Conservation (phyloP, 73 alveolate species). For the Symbiodinium natans region DNA sequence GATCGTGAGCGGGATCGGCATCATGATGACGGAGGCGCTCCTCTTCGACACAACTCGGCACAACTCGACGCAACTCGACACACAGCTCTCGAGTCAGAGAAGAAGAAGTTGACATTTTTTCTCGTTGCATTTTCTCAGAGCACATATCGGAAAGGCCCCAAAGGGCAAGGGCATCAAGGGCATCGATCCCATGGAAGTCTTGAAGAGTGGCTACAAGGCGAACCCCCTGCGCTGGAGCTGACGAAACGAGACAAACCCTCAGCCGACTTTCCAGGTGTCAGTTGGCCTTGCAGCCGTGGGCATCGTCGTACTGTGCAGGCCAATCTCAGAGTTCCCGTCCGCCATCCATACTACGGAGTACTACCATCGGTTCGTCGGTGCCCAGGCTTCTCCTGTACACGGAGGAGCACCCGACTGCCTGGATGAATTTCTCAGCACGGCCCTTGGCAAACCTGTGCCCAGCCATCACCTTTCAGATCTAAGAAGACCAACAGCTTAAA, state of each 20-base stretch:
- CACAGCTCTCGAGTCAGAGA: too few species aligned
- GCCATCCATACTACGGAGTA: too few species aligned
- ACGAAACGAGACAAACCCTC: too few species aligned
- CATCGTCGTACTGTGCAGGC: conserved; percentile 62
- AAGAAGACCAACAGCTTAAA: too few species aligned
- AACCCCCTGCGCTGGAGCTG: not conserved
- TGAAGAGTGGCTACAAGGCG: conserved; percentile 81
- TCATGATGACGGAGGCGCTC: conserved; percentile 64
- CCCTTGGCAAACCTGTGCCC: not conserved
- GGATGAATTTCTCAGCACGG: conserved; percentile 48
- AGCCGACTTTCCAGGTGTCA: not conserved
- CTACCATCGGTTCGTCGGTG: not conserved
- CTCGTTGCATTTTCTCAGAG: too few species aligned
- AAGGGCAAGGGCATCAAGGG: not conserved
- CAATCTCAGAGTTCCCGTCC: not conserved
- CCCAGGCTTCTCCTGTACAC: conserved; percentile 67
- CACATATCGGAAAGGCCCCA: too few species aligned
- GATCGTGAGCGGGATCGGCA: conserved; percentile 72
- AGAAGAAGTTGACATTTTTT: too few species aligned
- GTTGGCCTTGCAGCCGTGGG: conserved; percentile 72
- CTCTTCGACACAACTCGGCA: too few species aligned
- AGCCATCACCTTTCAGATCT: not conserved
- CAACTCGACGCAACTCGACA: too few species aligned
- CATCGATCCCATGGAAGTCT: conserved; percentile 80
- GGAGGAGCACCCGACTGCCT: conserved; percentile 62